phyloP scores from a whole-genome alignment of 257 asterid genomes.

The Petunia secreta region DNA sequence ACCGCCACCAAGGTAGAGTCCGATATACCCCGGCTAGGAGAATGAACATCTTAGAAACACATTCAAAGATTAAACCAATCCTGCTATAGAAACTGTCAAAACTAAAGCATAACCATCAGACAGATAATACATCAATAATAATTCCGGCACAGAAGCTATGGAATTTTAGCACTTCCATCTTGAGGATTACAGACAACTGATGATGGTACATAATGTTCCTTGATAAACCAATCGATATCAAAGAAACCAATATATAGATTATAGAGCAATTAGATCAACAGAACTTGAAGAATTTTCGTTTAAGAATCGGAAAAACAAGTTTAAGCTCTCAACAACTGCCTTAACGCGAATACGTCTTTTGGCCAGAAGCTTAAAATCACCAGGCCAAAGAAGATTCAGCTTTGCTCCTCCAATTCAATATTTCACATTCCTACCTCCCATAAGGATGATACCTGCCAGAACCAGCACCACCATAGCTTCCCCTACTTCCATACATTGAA shows the following conservation, averaged over 20 bases:
- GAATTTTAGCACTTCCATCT: background rate
- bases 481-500: conserved; percentile 38
- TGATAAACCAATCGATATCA: conserved; percentile 19
- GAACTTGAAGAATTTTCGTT: background rate
- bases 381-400: conserved; percentile 19
- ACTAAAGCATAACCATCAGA: no score
- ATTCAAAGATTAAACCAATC: no score
- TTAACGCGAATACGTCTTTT: background rate
- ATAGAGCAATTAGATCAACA: background rate
- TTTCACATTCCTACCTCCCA: conserved; percentile 42
- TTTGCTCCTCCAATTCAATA: background rate
- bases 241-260: background rate
- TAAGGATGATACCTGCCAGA: conserved; percentile 63
- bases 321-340: conserved; percentile 20
- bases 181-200: background rate
- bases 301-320: background rate
- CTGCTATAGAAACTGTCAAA: background rate
- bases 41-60: no score
- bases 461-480: conserved; percentile 46
- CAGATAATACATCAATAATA: no score
- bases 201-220: background rate
- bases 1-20: no score
- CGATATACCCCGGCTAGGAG: no score
- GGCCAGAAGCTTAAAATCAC: conserved; percentile 3
- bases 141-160: background rate